These are phyloP conservation scores for Hippophae tibetana DNA, from an alignment of 306 rosid genomes.

Conservation along the genomic window DNA sequence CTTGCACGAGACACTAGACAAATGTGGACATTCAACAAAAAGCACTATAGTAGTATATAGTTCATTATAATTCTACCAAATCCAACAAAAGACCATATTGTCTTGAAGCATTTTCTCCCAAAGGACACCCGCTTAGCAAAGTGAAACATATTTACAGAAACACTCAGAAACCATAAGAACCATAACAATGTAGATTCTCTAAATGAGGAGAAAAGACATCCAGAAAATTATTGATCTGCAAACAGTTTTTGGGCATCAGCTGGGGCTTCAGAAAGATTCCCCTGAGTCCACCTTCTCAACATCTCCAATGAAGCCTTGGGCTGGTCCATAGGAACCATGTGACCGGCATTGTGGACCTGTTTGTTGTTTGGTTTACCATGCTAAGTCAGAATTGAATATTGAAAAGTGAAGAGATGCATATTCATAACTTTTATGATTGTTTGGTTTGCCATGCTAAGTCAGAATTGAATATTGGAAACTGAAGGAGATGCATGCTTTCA, in stretches of 20 bases:
- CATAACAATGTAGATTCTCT: no score
- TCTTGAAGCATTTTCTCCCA: no score
- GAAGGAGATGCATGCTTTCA: no score
- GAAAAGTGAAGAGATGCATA: background rate
- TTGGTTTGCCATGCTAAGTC: conserved; percentile 5
- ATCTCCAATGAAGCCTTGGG: conserved; percentile 89
- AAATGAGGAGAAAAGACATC: conserved; percentile 9
- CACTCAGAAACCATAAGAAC: no score
- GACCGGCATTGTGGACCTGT: conserved; percentile 96
- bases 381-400: conserved; percentile 11
- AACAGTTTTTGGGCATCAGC: conserved; percentile 29
- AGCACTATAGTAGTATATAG: no score
- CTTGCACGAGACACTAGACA: no score
- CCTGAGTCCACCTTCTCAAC: conserved; percentile 82
- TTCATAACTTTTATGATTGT: background rate
- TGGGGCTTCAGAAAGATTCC: conserved; percentile 42
- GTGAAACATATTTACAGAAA: no score
- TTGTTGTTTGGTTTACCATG: conserved; percentile 4
- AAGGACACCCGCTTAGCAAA: no score
- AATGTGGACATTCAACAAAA: no score
- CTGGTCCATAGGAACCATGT: conserved; percentile 99
- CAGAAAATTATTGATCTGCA: conserved; percentile 34
- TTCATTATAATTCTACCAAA: no score
- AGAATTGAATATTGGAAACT: conserved; percentile 2
- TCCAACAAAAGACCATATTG: no score